Base-by-base conservation (phyloP, 805 yeast species). In the Starmerella bombi region DNA sequence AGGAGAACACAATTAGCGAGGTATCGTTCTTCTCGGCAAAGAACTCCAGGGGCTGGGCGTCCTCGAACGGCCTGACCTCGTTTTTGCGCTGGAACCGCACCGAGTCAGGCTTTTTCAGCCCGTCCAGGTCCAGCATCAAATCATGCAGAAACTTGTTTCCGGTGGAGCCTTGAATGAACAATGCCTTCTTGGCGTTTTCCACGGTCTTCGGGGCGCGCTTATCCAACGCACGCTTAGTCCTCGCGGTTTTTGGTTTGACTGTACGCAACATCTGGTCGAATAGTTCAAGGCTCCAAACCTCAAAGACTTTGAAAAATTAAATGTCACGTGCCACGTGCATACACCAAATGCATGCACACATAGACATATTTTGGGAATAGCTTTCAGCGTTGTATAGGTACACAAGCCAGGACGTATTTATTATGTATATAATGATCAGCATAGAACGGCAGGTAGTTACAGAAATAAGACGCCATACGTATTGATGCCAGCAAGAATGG, bases 11-110 rank as follows among this genome's bases (percentile, higher is more conserved):
- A 55, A 91, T 59, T 42, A 91, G 64, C 2, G 97, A 84, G 33
- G 80, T 61, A 60, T 91, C 98, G 59, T 91, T 91, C 69, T 91
- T 91, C 61, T 88, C 94, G 51, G 94, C 72, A 62, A 91, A 83
- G 56, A 91, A 91, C 61, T 91, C 98, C 44, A 91, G 63, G 28
- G 79, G 72, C 2, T 79, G 54, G 12, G 83, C 71, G 58, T 91
- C 97, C 62, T 91, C 98, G 61, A 91, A 91, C 14, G 98, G 97
- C 50, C 79, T 71, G 46, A 88, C 69, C 34, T 83, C 88, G 56
- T 91, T 91, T 67, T 84, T 86, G 62, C 81, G 83, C 42, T 75
- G 69, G 58, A 91, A 88, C 57, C 93, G 75, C 62, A 84, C 84
- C 49, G 78, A 75, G 50, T 74, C 77, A 22, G 98, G 98, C 61